Base-by-base conservation (phyloP, 768 basidiomycete genomes). In the Leucogyrophana mollusca region DNA sequence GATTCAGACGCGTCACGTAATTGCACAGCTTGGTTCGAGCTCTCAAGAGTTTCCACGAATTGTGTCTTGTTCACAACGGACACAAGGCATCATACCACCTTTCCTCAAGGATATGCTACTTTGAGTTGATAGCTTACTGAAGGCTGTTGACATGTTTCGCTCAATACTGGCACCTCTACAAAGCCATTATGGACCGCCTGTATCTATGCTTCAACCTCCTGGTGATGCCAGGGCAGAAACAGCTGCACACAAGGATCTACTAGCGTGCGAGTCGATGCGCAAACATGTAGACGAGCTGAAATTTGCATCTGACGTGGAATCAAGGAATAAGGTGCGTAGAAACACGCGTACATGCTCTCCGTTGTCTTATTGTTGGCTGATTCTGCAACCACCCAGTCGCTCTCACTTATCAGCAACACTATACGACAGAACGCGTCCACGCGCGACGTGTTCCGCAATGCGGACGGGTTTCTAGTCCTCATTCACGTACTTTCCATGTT, bases 401-500 rank as follows among this genome's bases (percentile, higher is more conserved):
- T 90, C 46, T 67, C 69, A 16, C 85, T 89, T 57, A 82, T 92
- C 33, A 78, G 81, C 44, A 71, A 80, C 13, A 79, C 85, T 18
- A 73, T 91, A 73, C 70, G 73, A 13, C 80, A 88, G 60, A 83
- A 87, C 54, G 59, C 72, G 2, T 68, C 62, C 34, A 86, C 86
- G 9, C 87, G 84, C 61, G 82, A 85, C 46, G 81, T 84, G 16
- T 92, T 93, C 62, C 74, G 90, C 4, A 87, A 90, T 56, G 70
- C 86, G 56, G 90, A 92, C 50, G 90, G 90, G 1, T 91, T 90
- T 59, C 69, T 91, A 16, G 77, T 81, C 9, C 68, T 90, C 24
- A 81, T 90, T 67, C 87, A 80, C 54, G 74, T 86, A 23, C 70
- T 93, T 4, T 85, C 87, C 1, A 80, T 79, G 0, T 64, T 86